Evolutionary conservation across 2,329 filamentous ascomycete species (phyloP), one percentile per base, ranked within the genome.

Genomic region (Trichophaea hybrida): DNA sequence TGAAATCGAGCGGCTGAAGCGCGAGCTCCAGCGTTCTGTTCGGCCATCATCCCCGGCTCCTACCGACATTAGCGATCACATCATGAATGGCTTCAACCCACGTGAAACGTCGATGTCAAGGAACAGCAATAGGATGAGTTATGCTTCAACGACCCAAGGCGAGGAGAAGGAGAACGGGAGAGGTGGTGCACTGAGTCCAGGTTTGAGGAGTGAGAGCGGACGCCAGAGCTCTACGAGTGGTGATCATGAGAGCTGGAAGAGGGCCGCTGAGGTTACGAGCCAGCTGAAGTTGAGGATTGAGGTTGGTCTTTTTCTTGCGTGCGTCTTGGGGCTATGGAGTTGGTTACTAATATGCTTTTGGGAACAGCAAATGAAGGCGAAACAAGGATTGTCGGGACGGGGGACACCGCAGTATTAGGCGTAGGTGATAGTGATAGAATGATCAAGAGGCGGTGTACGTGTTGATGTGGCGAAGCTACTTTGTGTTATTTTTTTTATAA

Each of bases 241-340:
- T 13, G 80, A 83, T 51, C 82, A 82, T 0, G 93, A 98, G 75
- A 97, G 90, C 71, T 98, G 93, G 93, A 94, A 90, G 75, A 79
- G 93, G 67, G 93, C 93, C 15, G 93, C 93, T 1, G 93, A 98
- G 75, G 93, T 98, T 60, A 98, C 93, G 58, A 96, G 90, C 73
- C 93, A 96, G 72, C 73, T 98, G 69, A 98, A 97, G 76, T 89
- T 91, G 56, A 82, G 93, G 71, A 98, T 98, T 72, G 93, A 97
- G 76, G 59, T 60, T 31, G 32, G 55, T 58, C 15, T 52, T 37
- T 7, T 54, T 35, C n/a, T 50, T 51, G 35, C 32, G 31, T 2
- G 5, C n/a, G 7, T 43, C 40, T 58, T 57, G 35, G 12, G 12
- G 3, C 15, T 33, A 33, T 31, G 7, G 55, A 37, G 10, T 8